phyloP scores from a whole-genome alignment of 495 filamentous ascomycete genomes.

The Xylaria venustula region DNA sequence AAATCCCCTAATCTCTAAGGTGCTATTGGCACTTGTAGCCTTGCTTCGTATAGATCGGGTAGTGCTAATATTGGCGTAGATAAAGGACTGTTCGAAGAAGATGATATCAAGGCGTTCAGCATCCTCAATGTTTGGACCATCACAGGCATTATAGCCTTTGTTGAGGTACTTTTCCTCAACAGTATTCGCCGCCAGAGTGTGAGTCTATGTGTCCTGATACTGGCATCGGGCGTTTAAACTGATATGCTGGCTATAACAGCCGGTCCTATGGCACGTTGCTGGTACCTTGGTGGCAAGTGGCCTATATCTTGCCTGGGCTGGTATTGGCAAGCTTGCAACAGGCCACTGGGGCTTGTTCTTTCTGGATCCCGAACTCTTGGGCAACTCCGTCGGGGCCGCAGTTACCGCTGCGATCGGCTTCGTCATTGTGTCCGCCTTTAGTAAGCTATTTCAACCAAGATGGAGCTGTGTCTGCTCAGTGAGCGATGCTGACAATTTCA shows the following conservation, averaged over 20 bases:
- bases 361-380: constrained; percentile 40
- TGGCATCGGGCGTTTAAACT: constrained; percentile 4
- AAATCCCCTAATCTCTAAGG: not conserved
- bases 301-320: constrained; percentile 48
- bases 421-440: constrained; percentile 27
- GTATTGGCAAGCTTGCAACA: constrained; percentile 44
- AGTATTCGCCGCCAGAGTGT: constrained; percentile 50
- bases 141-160: constrained; percentile 40
- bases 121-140: constrained; percentile 44
- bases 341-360: constrained; percentile 49
- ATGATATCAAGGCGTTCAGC: constrained; percentile 39
- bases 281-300: constrained; percentile 36
- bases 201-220: not conserved
- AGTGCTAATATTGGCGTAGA: constrained; percentile 16
- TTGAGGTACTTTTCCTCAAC: constrained; percentile 48
- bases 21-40: too few species aligned
- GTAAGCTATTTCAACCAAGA: constrained; percentile 27
- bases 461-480: not conserved
- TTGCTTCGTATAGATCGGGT: too few species aligned
- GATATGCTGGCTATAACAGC: constrained; percentile 22
- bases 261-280: constrained; percentile 35
- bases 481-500: constrained; percentile 18
- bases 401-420: constrained; percentile 36
- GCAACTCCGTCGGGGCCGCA: constrained; percentile 27
- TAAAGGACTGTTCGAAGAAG: constrained; percentile 32